A percentile compares a stretch with the other conserved stretches of the same genome.
Evolutionary conservation across 129 eudicot genomes (phyloP).

Genomic region (Cynara cardunculus): DNA sequence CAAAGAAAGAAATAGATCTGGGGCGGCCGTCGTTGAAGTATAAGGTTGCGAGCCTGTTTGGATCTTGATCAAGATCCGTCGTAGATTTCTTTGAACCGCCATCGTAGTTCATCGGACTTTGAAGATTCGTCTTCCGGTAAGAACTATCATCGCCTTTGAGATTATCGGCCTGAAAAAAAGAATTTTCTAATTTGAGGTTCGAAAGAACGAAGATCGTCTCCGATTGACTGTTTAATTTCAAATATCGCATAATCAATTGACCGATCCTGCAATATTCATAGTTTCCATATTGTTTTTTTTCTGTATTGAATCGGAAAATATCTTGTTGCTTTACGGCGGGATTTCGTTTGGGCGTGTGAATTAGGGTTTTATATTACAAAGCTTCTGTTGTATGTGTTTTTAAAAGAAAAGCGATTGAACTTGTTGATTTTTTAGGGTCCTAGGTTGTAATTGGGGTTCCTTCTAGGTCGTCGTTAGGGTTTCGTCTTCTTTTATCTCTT

Average conservation of each 20-base stretch:
- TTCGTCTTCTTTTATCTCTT: not conserved
- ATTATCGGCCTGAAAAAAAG: slow-evolving; percentile 12
- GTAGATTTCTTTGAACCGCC: slow-evolving; percentile 14
- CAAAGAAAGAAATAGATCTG: slow-evolving; percentile 3
- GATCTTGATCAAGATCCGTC: slow-evolving; percentile 4
- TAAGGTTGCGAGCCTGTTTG: slow-evolving; percentile 9
- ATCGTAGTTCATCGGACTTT: slow-evolving; percentile 6
- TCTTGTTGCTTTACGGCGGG: not conserved
- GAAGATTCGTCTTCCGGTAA: slow-evolving; percentile 30
- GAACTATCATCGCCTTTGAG: slow-evolving; percentile 30
- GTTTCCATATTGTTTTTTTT: not conserved
- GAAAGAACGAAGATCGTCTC: slow-evolving; percentile 19
- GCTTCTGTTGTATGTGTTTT: not conserved
- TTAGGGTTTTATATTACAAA: slow-evolving; percentile 11
- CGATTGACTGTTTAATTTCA: slow-evolving; percentile 14
- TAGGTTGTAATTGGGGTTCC: not conserved
- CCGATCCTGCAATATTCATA: slow-evolving; percentile 7
- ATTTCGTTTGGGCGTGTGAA: not conserved
- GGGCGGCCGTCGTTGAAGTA: slow-evolving; percentile 24
- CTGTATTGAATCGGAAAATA: not conserved
- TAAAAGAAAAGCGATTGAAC: not conserved
- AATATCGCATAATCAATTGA: slow-evolving; percentile 16
- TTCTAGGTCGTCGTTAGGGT: slow-evolving; percentile 25
- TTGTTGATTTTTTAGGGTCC: slow-evolving; percentile 4
- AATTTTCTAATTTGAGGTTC: slow-evolving; percentile 20